phyloP scores from a whole-genome alignment of 345 rosid genomes.

The Ceriops decandra region DNA sequence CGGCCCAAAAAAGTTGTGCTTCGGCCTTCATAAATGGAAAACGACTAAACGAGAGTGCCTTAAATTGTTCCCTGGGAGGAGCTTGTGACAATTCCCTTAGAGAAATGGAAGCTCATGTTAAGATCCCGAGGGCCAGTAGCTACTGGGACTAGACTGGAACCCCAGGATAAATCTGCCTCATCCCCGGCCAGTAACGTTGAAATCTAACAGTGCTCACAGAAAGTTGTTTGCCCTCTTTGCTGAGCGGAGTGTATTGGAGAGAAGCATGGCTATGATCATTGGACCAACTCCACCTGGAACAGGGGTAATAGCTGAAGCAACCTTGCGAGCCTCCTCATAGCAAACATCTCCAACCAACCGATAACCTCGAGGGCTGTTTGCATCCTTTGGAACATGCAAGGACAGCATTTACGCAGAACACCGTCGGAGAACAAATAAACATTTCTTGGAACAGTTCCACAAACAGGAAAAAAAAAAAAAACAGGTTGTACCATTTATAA shows the following conservation, averaged over 20 bases:
- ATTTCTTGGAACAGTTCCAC: too few relatives aligned
- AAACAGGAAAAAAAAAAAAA: too few relatives aligned
- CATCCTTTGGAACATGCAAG: constrained; percentile 45
- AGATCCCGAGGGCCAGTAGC: too few relatives aligned
- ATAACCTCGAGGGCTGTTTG: constrained; percentile 50
- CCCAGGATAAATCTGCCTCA: neutral
- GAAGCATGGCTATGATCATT: constrained; percentile 91
- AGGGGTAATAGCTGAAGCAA: too few relatives aligned
- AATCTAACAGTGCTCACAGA: constrained; percentile 7
- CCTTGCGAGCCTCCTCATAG: constrained; percentile 40
- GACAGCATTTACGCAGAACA: neutral
- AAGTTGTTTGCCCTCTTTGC: constrained; percentile 57
- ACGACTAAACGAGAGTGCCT: too few relatives aligned
- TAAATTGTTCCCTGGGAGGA: too few relatives aligned
- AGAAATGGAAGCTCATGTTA: constrained; percentile 1
- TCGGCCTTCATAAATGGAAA: too few relatives aligned
- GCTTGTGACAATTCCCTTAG: neutral
- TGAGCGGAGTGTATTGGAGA: constrained; percentile 66
- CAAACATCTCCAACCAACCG: constrained; percentile 77
- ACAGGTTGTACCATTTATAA: too few relatives aligned
- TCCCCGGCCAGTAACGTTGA: too few relatives aligned
- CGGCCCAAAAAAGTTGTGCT: too few relatives aligned
- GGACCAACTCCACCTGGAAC: constrained; percentile 64
- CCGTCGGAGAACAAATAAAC: too few relatives aligned
- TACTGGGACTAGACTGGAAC: neutral